These are phyloP conservation scores for Tardiomyces blankii DNA, from an alignment of 1,139 yeast genomes.

Conservation along the genomic window DNA sequence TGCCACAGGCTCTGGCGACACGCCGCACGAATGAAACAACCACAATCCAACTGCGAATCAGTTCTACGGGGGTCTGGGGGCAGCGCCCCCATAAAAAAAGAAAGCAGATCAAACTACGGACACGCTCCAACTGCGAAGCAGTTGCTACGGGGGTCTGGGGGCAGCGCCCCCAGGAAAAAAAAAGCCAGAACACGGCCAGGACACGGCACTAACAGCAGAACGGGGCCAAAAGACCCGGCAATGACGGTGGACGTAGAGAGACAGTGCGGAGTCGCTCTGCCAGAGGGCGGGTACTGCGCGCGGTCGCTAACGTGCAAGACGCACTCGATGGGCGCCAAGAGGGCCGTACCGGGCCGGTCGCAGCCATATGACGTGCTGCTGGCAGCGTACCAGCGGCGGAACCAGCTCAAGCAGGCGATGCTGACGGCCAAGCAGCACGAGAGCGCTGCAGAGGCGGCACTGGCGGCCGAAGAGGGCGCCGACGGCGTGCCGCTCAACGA, in stretches of 20 bases:
- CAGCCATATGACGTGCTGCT: constrained; percentile 83
- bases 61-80: no score
- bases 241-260: constrained; percentile 74
- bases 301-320: constrained; percentile 93
- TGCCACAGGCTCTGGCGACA: no score
- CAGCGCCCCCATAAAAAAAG: no score
- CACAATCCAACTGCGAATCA: no score
- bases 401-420: constrained; percentile 62
- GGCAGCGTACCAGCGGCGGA: constrained; percentile 83
- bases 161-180: no score
- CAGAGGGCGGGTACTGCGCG: constrained; percentile 90
- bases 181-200: no score
- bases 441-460: constrained; percentile 7
- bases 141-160: no score
- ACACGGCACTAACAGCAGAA: neutral
- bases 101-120: no score
- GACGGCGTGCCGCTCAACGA: constrained; percentile 35
- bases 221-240: neutral
- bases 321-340: constrained; percentile 95
- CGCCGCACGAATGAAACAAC: no score
- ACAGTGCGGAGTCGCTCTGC: constrained; percentile 92
- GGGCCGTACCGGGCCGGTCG: constrained; percentile 88
- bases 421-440: constrained; percentile 10
- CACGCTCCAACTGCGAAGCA: no score
- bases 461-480: constrained; percentile 23